Conservation (phyloP, 331 rosid species). For the Malus hybrid region DNA sequence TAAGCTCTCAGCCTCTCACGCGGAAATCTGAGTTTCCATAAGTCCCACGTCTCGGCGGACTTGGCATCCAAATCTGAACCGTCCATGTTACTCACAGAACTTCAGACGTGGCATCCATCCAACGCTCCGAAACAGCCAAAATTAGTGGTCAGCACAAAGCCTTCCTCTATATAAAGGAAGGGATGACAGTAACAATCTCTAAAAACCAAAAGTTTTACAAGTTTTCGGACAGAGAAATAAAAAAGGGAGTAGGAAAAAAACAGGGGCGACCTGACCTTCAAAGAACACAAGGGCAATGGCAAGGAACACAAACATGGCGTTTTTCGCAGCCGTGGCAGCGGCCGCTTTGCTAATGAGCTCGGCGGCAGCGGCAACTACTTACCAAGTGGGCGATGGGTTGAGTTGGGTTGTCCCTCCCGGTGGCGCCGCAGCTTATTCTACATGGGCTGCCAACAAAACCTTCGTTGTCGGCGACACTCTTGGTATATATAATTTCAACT, state of each 20-base stretch:
- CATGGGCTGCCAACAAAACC: conserved; percentile 45
- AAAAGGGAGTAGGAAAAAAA: conserved; percentile 4
- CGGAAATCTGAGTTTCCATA: neutral
- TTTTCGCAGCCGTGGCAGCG: conserved; percentile 21
- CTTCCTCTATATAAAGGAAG: conserved; percentile 25
- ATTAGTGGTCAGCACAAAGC: neutral
- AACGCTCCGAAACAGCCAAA: neutral
- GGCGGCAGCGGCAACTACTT: conserved; percentile 23
- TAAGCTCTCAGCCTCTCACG: neutral
- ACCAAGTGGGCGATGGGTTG: conserved; percentile 39
- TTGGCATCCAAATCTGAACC: neutral
- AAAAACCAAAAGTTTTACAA: neutral
- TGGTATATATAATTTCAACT: conserved; percentile 19
- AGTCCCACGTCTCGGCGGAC: conserved; percentile 24
- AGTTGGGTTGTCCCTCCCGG: conserved; percentile 41
- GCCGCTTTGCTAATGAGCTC: conserved; percentile 35
- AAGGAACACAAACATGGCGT: conserved; percentile 11
- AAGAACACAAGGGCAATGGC: conserved; percentile 56
- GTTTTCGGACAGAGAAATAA: neutral
- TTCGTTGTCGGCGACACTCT: conserved; percentile 46
- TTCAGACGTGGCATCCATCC: conserved; percentile 10
- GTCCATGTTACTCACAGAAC: conserved; percentile 13
- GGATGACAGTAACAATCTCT: neutral
- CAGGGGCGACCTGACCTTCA: conserved; percentile 42
- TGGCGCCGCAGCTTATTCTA: conserved; percentile 23